These are phyloP conservation scores for Cytospora chrysosperma DNA, from an alignment of 2,329 filamentous ascomycete genomes.

Conservation along the genomic window DNA sequence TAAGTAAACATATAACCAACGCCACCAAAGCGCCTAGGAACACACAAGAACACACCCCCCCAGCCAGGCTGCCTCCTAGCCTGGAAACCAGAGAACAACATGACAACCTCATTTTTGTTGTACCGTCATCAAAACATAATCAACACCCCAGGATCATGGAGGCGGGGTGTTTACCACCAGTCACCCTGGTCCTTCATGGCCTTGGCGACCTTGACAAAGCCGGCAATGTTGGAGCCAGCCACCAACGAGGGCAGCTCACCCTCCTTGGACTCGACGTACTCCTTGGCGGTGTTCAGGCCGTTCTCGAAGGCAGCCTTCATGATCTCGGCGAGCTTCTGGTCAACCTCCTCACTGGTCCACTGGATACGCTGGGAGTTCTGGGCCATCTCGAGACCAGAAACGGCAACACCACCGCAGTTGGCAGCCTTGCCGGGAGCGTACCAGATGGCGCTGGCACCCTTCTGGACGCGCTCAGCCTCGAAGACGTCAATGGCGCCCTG, in stretches of 20 bases:
- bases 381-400: slow-evolving; percentile 97
- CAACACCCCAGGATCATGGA: neutral
- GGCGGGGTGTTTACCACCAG: slow-evolving; percentile 62
- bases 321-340: slow-evolving; percentile 84
- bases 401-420: slow-evolving; percentile 96
- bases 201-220: slow-evolving; percentile 91
- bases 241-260: slow-evolving; percentile 88
- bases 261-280: slow-evolving; percentile 76
- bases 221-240: slow-evolving; percentile 94
- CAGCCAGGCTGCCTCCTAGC: neutral
- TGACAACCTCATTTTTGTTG: slow-evolving; percentile 1
- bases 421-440: slow-evolving; percentile 96
- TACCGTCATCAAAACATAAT: slow-evolving; percentile 1
- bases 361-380: slow-evolving; percentile 84
- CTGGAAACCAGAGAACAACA: neutral
- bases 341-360: slow-evolving; percentile 90
- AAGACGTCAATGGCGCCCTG: slow-evolving; percentile 93
- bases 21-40: neutral
- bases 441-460: slow-evolving; percentile 75
- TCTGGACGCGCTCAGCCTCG: slow-evolving; percentile 71
- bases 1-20: neutral
- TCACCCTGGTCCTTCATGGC: slow-evolving; percentile 98
- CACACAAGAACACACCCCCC: neutral
- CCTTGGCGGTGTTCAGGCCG: slow-evolving; percentile 83
- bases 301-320: slow-evolving; percentile 94